Base-by-base conservation (phyloP, 345 rosid genomes). In the Linum tenue region DNA sequence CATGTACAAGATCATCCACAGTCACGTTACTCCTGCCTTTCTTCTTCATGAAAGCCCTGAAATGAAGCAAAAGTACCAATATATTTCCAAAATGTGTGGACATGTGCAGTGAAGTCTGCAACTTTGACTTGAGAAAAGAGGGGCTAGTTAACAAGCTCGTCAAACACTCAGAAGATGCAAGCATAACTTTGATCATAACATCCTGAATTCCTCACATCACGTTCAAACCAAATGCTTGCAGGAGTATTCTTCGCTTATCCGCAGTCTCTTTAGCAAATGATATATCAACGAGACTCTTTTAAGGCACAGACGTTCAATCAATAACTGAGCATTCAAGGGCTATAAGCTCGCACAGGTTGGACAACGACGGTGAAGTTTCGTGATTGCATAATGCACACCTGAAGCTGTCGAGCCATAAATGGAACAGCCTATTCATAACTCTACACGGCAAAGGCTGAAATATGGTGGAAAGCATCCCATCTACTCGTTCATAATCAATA, bases 1-100 rank as follows among this genome's bases (percentile, higher is more conserved):
- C 83, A 68, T 84, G 82, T 31, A 89, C 79, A 39, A 91, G 90
- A 65, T 89, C 96, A 76, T 91, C 98, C 22, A 89, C 83, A 8
- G 87, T 85, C 11, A 89, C 89, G 66, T 84, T 84, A 71, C 79
- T 85, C 73, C 86, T 81, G 14, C 91, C 95, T 73, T 86, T 86
- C 82, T 91, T 82, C 86, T 78, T 82, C 48, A 75, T 74, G 75
- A 80, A 85, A 66, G 83, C 88, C 86, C 94, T 91, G 39, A 39
- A 65, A 22, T 22, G 31, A 22, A 22, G 31, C 31, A 22, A 39
- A 22, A 38, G 39, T 17, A 16, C 53, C 41, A 38, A 39, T 5
- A 57, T 5, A 37, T 31, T 56, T 17, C 5, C 37, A 57, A 5
- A 0, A 17, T 56, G 31, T 57, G 11, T n/a, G 60, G 6, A 22